Evolutionary conservation across 2,329 filamentous ascomycete species (phyloP), one percentile per base, ranked within the genome.

Genomic region (Aspergillus unguis): DNA sequence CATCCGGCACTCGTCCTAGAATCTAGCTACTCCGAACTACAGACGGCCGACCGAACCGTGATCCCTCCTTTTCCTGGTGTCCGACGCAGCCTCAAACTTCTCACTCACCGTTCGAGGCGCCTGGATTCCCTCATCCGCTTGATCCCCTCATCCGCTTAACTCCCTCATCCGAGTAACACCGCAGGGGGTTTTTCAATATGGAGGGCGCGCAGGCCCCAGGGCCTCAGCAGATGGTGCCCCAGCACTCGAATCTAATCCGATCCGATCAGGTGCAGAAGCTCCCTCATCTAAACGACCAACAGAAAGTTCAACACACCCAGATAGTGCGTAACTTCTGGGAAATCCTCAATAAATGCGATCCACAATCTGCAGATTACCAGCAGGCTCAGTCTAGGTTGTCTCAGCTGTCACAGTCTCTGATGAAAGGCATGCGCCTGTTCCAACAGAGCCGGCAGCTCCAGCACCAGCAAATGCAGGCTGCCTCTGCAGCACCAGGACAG

Each of bases 321-420:
- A 71, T 79, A 23, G 76, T 85, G 56, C 73, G 75, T 52, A 77
- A 73, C 55, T 73, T 82, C 45, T 85, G 81, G 81, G 74, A 76
- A 29, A 66, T 75, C 31, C 71, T 81, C 46, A 77, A 81, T 54
- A 74, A 63, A 38, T 74, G 75, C 37, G 73, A 79, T 9, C 68
- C 71, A 32, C 76, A 77, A 48, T 79, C 73, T 47, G 63, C 71
- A 1, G 77, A 81, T 53, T 77, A 81, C 59, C 73, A 74, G 51
- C 69, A 71, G 38, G 80, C 78, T 9, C 76, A 78, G 46, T 67
- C 72, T 28, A 80, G 79, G 57, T 73, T 84, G 23, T 71, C 75
- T 10, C 73, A 79, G 53, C 73, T 79, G 44, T 80, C 79, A 6
- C 66, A 72, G 47, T 77, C 71, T 52, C 69, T 81, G 52, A 83